phyloP scores from a whole-genome alignment of 306 rosid species.

The Clitoria ternatea region DNA sequence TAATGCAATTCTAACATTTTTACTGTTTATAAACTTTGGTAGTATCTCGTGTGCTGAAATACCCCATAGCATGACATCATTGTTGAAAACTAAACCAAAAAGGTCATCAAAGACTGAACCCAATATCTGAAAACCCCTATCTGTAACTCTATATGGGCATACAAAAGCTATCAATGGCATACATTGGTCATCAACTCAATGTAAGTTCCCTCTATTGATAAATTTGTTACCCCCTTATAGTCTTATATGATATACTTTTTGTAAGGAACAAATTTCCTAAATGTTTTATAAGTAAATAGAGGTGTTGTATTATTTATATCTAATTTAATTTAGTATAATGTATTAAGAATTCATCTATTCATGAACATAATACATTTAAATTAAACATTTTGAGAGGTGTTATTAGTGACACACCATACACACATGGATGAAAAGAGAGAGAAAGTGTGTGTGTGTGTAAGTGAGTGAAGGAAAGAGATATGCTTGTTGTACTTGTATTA shows the following conservation, averaged over 20 bases:
- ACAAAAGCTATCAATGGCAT: too few relatives aligned
- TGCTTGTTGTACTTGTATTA: too few relatives aligned
- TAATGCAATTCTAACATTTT: conserved; percentile 23
- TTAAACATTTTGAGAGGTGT: not conserved
- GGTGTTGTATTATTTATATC: too few relatives aligned
- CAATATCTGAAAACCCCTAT: conserved; percentile 42
- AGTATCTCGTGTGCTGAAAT: too few relatives aligned
- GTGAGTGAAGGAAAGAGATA: conserved; percentile 19
- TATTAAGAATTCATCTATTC: not conserved
- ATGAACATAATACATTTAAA: not conserved
- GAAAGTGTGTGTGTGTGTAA: too few relatives aligned
- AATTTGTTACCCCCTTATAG: too few relatives aligned
- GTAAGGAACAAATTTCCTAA: too few relatives aligned
- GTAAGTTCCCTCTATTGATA: too few relatives aligned
- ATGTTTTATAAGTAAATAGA: too few relatives aligned
- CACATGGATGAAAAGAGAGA: not conserved
- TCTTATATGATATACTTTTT: too few relatives aligned
- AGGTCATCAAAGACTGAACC: conserved; percentile 22
- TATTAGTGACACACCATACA: not conserved
- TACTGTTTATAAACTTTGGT: conserved; percentile 41
- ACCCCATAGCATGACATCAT: conserved; percentile 41
- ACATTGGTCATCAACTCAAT: too few relatives aligned
- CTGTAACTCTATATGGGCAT: conserved; percentile 37
- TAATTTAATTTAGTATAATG: too few relatives aligned
- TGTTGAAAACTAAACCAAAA: conserved; percentile 48